A percentile compares a stretch with the other conserved stretches of the same genome.
phyloP scores from a whole-genome alignment of 1,284 basidiomycete genomes.

The Cutaneotrichosporon daszewskae region DNA sequence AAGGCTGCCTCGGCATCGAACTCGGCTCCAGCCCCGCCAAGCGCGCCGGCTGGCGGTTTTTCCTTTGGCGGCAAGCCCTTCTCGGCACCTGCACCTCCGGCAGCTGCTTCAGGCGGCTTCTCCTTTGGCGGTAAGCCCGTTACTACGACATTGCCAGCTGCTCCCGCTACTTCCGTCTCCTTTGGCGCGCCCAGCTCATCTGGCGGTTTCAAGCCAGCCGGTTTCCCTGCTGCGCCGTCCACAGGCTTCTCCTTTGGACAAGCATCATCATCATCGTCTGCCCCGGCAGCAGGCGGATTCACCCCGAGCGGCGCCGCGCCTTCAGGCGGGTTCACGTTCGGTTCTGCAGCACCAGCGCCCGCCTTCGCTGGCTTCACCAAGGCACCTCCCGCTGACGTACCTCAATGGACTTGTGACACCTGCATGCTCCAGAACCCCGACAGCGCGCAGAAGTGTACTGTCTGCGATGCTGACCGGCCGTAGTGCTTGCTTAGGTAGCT shows the following conservation, averaged over 20 bases:
- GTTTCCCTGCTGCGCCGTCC: constrained; percentile 3
- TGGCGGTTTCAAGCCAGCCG: constrained; percentile 4
- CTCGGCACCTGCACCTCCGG: background rate
- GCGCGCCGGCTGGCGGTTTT: constrained; percentile 6
- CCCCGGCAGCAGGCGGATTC: constrained; percentile 1
- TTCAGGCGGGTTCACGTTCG: constrained; percentile 1
- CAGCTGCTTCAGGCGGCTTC: constrained; percentile 7
- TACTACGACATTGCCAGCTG: background rate
- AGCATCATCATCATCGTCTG: background rate
- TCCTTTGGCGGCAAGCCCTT: constrained; percentile 11
- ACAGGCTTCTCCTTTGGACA: constrained; percentile 13
- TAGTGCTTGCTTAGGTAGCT: too few species aligned
- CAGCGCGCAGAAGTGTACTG: constrained; percentile 52
- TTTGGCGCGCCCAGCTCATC: background rate
- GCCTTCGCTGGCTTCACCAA: constrained; percentile 2
- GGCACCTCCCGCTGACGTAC: constrained; percentile 7
- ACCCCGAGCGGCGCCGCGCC: background rate
- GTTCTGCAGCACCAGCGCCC: background rate
- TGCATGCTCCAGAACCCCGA: constrained; percentile 53
- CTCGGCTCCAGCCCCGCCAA: background rate
- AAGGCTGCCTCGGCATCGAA: background rate
- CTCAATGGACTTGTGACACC: constrained; percentile 50
- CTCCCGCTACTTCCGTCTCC: background rate
- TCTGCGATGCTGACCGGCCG: constrained; percentile 52
- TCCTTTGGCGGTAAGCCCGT: constrained; percentile 3